Conservation (phyloP, 2,329 filamentous ascomycete genomes). For the Sporothrix pseudoabietina region DNA sequence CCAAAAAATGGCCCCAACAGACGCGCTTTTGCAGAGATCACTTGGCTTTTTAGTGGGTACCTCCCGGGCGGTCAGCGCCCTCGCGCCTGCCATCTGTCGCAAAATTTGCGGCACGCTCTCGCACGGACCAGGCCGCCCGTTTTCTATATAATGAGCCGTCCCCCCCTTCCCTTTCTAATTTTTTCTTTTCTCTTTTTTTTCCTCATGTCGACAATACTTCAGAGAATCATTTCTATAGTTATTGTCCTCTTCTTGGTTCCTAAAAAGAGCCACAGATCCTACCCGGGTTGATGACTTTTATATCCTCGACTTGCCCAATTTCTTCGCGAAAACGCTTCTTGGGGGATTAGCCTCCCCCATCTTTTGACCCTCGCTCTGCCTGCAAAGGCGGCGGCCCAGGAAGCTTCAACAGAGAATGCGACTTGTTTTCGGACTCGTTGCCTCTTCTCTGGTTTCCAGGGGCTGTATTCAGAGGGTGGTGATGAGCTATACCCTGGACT, state of each 20-base stretch:
- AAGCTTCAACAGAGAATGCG: slow-evolving; percentile 18
- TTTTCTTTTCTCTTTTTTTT: slow-evolving; percentile 51
- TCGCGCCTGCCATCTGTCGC: neutral
- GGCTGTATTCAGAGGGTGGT: slow-evolving; percentile 79
- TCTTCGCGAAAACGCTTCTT: slow-evolving; percentile 31
- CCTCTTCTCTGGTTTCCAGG: slow-evolving; percentile 33
- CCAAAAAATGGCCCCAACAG: neutral
- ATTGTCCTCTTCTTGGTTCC: slow-evolving; percentile 89
- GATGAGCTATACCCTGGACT: slow-evolving; percentile 87
- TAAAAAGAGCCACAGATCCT: slow-evolving; percentile 89
- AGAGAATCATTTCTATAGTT: slow-evolving; percentile 99
- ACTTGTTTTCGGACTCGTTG: neutral
- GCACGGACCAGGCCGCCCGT: slow-evolving; percentile 25
- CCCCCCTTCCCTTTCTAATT: slow-evolving; percentile 40
- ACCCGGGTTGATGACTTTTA: slow-evolving; percentile 91
- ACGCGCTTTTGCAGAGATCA: neutral
- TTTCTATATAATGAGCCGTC: slow-evolving; percentile 48
- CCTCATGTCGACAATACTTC: slow-evolving; percentile 65
- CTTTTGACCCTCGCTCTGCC: slow-evolving; percentile 70
- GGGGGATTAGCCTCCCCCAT: slow-evolving; percentile 51
- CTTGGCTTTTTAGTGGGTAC: neutral
- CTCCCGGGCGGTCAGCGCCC: slow-evolving; percentile 6
- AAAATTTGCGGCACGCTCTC: slow-evolving; percentile 14
- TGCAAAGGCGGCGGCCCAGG: slow-evolving; percentile 61
- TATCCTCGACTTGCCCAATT: slow-evolving; percentile 64